These are phyloP conservation scores for Penicillium verrucosum DNA, from an alignment of 2,329 filamentous ascomycete species.

Conservation along the genomic window DNA sequence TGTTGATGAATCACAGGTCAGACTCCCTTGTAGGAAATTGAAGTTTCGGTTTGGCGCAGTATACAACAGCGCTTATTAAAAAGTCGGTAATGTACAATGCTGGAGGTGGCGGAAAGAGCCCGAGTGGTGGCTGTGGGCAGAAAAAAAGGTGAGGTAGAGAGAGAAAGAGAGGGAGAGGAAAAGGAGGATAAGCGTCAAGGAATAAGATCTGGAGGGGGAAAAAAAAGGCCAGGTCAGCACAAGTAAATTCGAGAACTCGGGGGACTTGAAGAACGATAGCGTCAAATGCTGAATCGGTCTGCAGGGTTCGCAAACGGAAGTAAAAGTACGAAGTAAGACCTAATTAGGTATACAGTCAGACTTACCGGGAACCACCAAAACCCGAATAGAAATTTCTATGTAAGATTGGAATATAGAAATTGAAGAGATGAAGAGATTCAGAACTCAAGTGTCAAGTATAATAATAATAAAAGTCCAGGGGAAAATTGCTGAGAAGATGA, in stretches of 20 bases:
- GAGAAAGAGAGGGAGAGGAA: neutral
- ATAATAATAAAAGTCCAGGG: neutral
- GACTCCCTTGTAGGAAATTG: constrained; percentile 24
- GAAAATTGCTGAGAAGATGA: constrained; percentile 22
- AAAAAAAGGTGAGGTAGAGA: neutral
- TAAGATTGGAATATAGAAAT: constrained; percentile 2
- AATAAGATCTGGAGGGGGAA: neutral
- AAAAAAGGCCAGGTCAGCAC: constrained; percentile 1
- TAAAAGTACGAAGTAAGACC: neutral
- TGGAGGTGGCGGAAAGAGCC: constrained; percentile 11
- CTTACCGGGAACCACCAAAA: constrained; percentile 19
- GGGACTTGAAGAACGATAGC: neutral
- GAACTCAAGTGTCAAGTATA: neutral
- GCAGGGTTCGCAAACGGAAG: constrained; percentile 9
- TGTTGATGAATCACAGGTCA: constrained; percentile 29
- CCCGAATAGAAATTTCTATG: neutral
- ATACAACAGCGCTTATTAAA: constrained; percentile 21
- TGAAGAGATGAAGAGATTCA: neutral
- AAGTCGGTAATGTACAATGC: constrained; percentile 19
- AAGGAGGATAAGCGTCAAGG: neutral
- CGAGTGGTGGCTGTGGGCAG: constrained; percentile 11
- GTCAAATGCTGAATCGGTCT: constrained; percentile 7
- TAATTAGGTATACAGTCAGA: neutral
- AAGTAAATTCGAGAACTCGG: neutral
- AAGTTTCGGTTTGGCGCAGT: constrained; percentile 5